A percentile compares a stretch with the other conserved stretches of the same genome.
Conservation (phyloP, 257 asterid genomes). For the Solanum pennellii region DNA sequence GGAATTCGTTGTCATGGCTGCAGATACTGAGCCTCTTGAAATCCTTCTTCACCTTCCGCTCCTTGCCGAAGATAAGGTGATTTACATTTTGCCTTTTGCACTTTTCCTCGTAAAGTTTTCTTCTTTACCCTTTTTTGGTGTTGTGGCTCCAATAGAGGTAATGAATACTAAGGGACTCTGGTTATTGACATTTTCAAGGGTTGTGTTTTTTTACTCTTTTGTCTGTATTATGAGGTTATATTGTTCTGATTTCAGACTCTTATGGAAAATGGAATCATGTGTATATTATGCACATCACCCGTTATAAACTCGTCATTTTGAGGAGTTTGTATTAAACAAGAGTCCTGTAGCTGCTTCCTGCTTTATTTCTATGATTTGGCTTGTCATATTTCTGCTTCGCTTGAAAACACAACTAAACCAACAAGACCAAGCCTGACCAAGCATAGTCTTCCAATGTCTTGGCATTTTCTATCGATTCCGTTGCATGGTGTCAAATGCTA, state of each 20-base stretch:
- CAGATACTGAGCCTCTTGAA: conserved; percentile 90
- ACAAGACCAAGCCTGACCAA: background rate
- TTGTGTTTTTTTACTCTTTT: background rate
- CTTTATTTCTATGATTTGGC: background rate
- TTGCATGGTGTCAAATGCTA: background rate
- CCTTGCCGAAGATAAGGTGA: conserved; percentile 91
- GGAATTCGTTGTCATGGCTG: conserved; percentile 87
- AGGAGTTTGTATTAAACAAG: background rate
- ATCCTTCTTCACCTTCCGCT: conserved; percentile 95
- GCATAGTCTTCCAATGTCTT: background rate
- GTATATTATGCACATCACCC: too few species aligned
- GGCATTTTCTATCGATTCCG: background rate
- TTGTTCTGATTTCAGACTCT: background rate
- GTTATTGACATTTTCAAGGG: background rate
- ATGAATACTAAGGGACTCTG: background rate
- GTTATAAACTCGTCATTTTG: background rate
- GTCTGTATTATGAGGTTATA: background rate
- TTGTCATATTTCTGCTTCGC: background rate
- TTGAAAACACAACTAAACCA: background rate
- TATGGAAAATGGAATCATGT: background rate
- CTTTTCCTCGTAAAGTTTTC: background rate
- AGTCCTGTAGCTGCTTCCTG: background rate
- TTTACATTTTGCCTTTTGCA: background rate
- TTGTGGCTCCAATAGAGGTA: background rate
- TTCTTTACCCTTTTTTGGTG: background rate